Percentiles rank a stretch among this genome's conserved stretches.
Evolutionary conservation across 2,329 filamentous ascomycete genomes (phyloP).

Genomic region (Immersiporthe knoxdaviesiana): DNA sequence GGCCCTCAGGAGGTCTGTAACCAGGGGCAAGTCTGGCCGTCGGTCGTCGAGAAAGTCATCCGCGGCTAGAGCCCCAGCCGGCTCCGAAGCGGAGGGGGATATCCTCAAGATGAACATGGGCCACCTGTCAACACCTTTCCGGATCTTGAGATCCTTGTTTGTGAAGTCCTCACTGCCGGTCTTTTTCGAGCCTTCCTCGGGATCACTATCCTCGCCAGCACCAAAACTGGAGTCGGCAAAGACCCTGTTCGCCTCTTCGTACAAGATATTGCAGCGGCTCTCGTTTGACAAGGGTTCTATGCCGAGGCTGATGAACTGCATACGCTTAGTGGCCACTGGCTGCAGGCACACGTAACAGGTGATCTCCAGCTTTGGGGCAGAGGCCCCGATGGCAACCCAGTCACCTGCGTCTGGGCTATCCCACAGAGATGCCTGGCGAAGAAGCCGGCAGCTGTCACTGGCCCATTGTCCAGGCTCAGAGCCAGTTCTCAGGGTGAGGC

Average conservation of each 20-base stretch:
- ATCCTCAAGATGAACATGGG: slow-evolving; percentile 88
- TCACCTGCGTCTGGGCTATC: slow-evolving; percentile 52
- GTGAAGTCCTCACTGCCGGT: slow-evolving; percentile 52
- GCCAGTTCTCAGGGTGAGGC: slow-evolving; percentile 40
- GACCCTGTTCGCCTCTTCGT: slow-evolving; percentile 75
- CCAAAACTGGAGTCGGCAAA: slow-evolving; percentile 82
- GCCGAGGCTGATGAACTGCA: slow-evolving; percentile 83
- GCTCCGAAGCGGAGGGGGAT: slow-evolving; percentile 33
- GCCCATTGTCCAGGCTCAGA: slow-evolving; percentile 13
- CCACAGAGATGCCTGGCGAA: slow-evolving; percentile 69
- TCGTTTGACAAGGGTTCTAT: slow-evolving; percentile 65
- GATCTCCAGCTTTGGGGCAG: slow-evolving; percentile 63
- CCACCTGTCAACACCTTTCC: slow-evolving; percentile 77
- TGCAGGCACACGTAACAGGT: slow-evolving; percentile 71
- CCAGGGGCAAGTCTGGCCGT: slow-evolving; percentile 53
- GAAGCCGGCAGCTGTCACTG: slow-evolving; percentile 42
- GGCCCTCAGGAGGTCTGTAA: slow-evolving; percentile 67
- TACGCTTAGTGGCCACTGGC: slow-evolving; percentile 70
- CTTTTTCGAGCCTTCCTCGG: slow-evolving; percentile 40
- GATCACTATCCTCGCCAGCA: slow-evolving; percentile 45
- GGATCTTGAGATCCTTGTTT: slow-evolving; percentile 54
- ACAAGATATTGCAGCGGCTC: slow-evolving; percentile 66
- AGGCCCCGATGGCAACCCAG: slow-evolving; percentile 76
- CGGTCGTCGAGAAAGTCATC: slow-evolving; percentile 51
- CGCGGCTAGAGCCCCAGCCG: slow-evolving; percentile 32